Evolutionary conservation across 192 early-diverging fungal species (phyloP).

Genomic region (Umbelopsis isabellina): DNA sequence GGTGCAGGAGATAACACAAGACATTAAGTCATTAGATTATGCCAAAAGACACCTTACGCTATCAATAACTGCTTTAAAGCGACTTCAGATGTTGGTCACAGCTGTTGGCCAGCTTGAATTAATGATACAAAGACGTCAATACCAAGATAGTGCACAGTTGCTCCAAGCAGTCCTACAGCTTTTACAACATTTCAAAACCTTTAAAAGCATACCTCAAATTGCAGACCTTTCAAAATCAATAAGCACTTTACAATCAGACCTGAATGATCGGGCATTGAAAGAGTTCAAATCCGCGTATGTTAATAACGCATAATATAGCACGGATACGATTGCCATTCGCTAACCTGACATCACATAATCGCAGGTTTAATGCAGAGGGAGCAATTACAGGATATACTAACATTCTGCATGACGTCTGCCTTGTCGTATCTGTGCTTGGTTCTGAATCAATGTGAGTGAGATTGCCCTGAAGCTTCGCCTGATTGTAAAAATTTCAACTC

Average conservation of each 20-base stretch:
- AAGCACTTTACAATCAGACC: constrained; percentile 59
- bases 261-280: constrained; percentile 64
- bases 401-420: constrained; percentile 74
- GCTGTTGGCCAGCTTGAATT: constrained; percentile 74
- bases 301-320: constrained; percentile 5
- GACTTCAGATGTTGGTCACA: constrained; percentile 87
- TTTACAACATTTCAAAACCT: constrained; percentile 73
- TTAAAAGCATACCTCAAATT: constrained; percentile 76
- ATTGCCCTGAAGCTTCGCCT: neutral
- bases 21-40: constrained; percentile 93
- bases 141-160: constrained; percentile 78
- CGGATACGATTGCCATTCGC: neutral
- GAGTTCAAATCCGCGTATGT: constrained; percentile 76
- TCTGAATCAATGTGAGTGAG: constrained; percentile 58
- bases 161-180: constrained; percentile 82
- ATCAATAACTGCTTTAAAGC: constrained; percentile 79
- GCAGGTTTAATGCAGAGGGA: constrained; percentile 70
- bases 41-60: constrained; percentile 89
- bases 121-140: constrained; percentile 69
- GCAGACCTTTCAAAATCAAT: constrained; percentile 68
- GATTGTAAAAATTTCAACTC: neutral
- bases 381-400: constrained; percentile 51
- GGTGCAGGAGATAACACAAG: constrained; percentile 94
- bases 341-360: constrained; percentile 59
- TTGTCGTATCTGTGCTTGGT: constrained; percentile 73